phyloP scores from a whole-genome alignment of 2,329 filamentous ascomycete genomes.

The Fusarium sarcochroum region DNA sequence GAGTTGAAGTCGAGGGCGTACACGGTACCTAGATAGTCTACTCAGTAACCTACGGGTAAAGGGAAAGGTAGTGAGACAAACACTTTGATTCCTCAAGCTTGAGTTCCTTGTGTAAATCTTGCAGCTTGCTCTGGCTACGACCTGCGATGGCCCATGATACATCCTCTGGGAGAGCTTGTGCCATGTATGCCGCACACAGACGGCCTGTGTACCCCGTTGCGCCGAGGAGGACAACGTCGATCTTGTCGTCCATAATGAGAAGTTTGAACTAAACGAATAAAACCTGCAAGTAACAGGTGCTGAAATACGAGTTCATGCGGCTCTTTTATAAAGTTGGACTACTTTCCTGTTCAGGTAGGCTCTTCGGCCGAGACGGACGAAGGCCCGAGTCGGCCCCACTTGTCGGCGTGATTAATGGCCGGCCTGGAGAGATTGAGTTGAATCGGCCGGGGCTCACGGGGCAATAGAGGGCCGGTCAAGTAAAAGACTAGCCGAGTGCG shows the following conservation, averaged over 20 bases:
- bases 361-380: slow-evolving; percentile 24
- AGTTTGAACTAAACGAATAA: too few relatives aligned
- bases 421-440: slow-evolving; percentile 2
- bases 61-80: background rate
- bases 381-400: slow-evolving; percentile 15
- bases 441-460: background rate
- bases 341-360: background rate
- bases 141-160: slow-evolving; percentile 88
- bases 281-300: accelerated
- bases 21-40: background rate
- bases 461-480: slow-evolving; percentile 4
- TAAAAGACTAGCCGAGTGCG: background rate
- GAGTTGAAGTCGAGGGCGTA: slow-evolving; percentile 19
- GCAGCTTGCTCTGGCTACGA: slow-evolving; percentile 80
- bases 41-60: background rate
- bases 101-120: slow-evolving; percentile 66
- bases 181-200: slow-evolving; percentile 79
- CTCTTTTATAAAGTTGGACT: slow-evolving; percentile 1
- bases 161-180: slow-evolving; percentile 75
- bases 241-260: slow-evolving; percentile 13
- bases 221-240: slow-evolving; percentile 63
- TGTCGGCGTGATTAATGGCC: slow-evolving; percentile 29
- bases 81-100: slow-evolving; percentile 5
- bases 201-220: slow-evolving; percentile 85
- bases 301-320: accelerated